These are phyloP conservation scores for Eimeria acervulina DNA, from an alignment of 169 alveolate genomes.

Conservation along the genomic window DNA sequence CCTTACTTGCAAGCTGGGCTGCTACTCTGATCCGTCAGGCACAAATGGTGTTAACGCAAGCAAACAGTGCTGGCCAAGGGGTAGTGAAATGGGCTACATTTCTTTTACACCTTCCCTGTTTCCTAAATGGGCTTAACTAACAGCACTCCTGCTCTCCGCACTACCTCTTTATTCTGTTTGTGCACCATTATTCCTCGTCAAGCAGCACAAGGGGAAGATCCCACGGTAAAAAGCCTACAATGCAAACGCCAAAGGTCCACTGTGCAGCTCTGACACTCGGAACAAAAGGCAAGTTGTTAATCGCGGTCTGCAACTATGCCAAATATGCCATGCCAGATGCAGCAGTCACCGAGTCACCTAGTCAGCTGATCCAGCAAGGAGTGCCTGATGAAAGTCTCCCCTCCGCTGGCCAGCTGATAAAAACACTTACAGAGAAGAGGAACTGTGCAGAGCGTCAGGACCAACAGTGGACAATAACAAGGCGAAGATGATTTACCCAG, in stretches of 20 bases:
- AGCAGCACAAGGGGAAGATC: not conserved
- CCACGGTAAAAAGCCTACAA: not conserved
- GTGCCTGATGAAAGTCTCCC: not conserved
- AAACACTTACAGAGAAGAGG: not conserved
- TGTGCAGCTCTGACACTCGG: not conserved
- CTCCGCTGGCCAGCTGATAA: not conserved
- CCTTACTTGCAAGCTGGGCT: not conserved
- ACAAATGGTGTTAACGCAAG: not conserved
- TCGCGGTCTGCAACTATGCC: not conserved
- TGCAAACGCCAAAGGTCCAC: not conserved
- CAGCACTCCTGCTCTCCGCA: not conserved
- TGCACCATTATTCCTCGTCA: not conserved
- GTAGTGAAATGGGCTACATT: not conserved
- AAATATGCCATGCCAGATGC: not conserved
- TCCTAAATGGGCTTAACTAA: not conserved
- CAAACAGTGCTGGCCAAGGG: not conserved
- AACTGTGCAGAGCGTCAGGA: not conserved
- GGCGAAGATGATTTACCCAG: not conserved
- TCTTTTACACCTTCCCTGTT: not conserved
- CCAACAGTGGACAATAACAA: not conserved
- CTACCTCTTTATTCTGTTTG: not conserved
- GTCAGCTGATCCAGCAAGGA: not conserved
- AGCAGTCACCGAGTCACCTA: not conserved
- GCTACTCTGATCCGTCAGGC: not conserved
- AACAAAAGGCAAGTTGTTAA: not conserved